Conservation (phyloP, 306 rosid species). For the Aeschynomene evenia region DNA sequence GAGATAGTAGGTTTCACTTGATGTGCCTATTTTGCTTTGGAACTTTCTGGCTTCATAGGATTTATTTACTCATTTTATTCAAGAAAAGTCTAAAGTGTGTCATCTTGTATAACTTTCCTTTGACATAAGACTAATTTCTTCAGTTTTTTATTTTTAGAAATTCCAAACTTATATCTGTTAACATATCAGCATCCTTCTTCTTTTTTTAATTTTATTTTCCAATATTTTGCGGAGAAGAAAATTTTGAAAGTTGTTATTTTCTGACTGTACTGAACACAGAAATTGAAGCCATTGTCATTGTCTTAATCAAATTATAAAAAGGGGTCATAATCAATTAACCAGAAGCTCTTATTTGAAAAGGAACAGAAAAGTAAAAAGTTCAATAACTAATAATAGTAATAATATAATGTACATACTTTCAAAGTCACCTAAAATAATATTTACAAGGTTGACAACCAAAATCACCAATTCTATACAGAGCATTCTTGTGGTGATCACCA, state of each 20-base stretch:
- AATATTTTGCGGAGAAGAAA: neutral
- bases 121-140: no score
- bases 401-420: conserved; percentile 6
- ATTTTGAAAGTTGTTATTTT: neutral
- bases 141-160: no score
- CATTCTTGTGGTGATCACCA: conserved; percentile 39
- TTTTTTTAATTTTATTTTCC: neutral
- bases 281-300: neutral
- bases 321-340: neutral
- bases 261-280: neutral
- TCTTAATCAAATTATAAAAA: neutral
- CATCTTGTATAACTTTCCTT: no score
- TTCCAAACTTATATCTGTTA: neutral
- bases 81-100: no score
- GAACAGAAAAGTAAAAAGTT: conserved; percentile 3
- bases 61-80: no score
- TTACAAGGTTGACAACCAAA: conserved; percentile 43
- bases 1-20: no score
- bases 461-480: conserved; percentile 46
- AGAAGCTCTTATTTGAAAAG: no score
- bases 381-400: no score
- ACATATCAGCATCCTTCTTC: neutral
- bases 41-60: no score
- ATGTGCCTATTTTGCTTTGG: no score
- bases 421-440: conserved; percentile 30